These are phyloP conservation scores for Cyclostephanos invisitatus DNA, from an alignment of 108 stramenopile species.

Conservation along the genomic window DNA sequence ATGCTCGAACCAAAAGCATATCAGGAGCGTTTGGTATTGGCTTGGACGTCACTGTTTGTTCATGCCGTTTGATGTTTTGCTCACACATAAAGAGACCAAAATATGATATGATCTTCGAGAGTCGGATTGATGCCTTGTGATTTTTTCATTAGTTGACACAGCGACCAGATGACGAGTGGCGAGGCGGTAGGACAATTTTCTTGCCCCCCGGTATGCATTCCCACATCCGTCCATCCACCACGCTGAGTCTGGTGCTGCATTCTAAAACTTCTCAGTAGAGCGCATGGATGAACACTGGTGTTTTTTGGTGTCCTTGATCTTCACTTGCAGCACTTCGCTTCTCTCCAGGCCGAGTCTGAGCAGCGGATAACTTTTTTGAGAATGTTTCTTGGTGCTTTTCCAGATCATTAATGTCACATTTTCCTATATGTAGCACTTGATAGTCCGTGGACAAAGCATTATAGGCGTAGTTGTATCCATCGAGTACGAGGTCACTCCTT, in stretches of 20 bases:
- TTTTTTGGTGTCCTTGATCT: slow-evolving; percentile 40
- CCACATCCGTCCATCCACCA: slow-evolving; percentile 46
- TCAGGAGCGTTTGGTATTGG: slow-evolving; percentile 17
- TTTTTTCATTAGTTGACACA: slow-evolving; percentile 18
- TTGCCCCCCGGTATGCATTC: slow-evolving; percentile 38
- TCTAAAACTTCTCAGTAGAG: slow-evolving; percentile 26
- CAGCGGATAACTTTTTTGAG: neutral
- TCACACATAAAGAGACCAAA: slow-evolving; percentile 23
- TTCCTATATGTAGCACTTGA: slow-evolving; percentile 34
- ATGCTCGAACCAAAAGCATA: slow-evolving; percentile 26
- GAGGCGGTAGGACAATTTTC: slow-evolving; percentile 9
- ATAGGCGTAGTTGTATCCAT: slow-evolving; percentile 19
- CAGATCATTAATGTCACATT: neutral
- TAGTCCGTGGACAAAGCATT: slow-evolving; percentile 18
- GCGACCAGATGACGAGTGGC: slow-evolving; percentile 23
- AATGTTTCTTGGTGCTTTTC: slow-evolving; percentile 2
- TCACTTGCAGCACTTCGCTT: slow-evolving; percentile 22
- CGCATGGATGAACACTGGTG: slow-evolving; percentile 42
- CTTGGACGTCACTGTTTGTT: neutral
- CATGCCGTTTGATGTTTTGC: slow-evolving; percentile 9
- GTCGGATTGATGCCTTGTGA: neutral
- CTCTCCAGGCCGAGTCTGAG: slow-evolving; percentile 13
- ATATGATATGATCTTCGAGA: slow-evolving; percentile 23
- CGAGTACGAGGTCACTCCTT: slow-evolving; percentile 3
- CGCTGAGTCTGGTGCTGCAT: slow-evolving; percentile 4